Evolutionary conservation across 192 early-diverging fungal genomes (phyloP).

Genomic region (Backusella tarrabulga): DNA sequence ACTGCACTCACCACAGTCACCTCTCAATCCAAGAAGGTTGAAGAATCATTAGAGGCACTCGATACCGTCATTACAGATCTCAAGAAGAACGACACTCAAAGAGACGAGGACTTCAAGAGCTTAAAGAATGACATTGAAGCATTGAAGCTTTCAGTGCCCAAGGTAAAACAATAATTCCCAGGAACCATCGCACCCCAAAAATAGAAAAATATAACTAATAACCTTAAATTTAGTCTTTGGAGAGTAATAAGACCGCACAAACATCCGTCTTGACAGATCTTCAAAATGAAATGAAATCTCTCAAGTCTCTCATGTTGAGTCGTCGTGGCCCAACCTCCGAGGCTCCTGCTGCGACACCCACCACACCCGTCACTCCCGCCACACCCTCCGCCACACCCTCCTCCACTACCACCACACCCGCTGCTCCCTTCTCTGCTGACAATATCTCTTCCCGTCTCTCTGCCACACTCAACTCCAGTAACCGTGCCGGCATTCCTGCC

Average conservation of each 20-base stretch:
- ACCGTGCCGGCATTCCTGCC: slow-evolving; percentile 46
- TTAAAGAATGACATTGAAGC: slow-evolving; percentile 76
- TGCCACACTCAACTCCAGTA: slow-evolving; percentile 2
- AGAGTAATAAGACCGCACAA: slow-evolving; percentile 73
- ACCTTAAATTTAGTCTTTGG: slow-evolving; percentile 54
- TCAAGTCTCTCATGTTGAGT: slow-evolving; percentile 88
- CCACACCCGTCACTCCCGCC: slow-evolving; percentile 28
- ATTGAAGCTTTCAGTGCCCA: slow-evolving; percentile 71
- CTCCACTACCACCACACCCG: not conserved
- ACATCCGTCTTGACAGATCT: slow-evolving; percentile 68
- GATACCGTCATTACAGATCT: slow-evolving; percentile 59
- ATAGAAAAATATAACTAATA: not conserved
- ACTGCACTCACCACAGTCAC: slow-evolving; percentile 61
- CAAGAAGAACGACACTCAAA: slow-evolving; percentile 60
- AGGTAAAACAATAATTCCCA: slow-evolving; percentile 45
- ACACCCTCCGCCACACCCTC: slow-evolving; percentile 30
- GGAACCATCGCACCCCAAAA: not conserved
- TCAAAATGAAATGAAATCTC: slow-evolving; percentile 91
- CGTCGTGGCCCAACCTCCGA: slow-evolving; percentile 48
- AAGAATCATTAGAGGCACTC: slow-evolving; percentile 65
- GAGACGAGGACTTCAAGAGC: slow-evolving; percentile 66
- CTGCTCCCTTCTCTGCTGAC: slow-evolving; percentile 8
- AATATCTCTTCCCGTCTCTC: slow-evolving; percentile 21
- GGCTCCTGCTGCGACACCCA: slow-evolving; percentile 19
- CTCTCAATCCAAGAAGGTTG: slow-evolving; percentile 67